Percentiles rank a stretch among this genome's conserved stretches.
phyloP scores from a whole-genome alignment of 2,329 filamentous ascomycete species.

The Hansfordia pulvinata region DNA sequence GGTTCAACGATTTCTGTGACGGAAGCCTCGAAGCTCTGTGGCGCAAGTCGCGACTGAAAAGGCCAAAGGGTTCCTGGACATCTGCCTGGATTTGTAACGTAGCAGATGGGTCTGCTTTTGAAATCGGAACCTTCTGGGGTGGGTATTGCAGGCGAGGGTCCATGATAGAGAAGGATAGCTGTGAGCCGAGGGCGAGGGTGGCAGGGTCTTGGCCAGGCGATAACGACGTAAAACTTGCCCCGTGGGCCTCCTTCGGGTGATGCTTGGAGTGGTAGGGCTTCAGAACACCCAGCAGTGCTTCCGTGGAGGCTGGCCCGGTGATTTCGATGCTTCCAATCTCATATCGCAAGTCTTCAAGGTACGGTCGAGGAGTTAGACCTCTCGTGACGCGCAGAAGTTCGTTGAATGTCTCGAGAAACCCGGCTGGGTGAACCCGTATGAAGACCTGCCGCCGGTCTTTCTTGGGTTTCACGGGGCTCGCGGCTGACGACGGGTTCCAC shows the following conservation, averaged over 20 bases:
- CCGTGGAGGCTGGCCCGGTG: slow-evolving; percentile 59
- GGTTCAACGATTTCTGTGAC: slow-evolving; percentile 70
- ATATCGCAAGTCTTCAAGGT: slow-evolving; percentile 55
- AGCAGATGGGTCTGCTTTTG: slow-evolving; percentile 4
- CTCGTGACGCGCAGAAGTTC: slow-evolving; percentile 44
- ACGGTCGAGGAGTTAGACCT: slow-evolving; percentile 45
- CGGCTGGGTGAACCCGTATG: slow-evolving; percentile 70
- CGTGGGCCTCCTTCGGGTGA: slow-evolving; percentile 24
- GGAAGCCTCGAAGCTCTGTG: slow-evolving; percentile 52
- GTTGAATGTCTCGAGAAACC: slow-evolving; percentile 57
- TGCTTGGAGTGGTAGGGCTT: slow-evolving; percentile 29
- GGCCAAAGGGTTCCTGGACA: slow-evolving; percentile 41
- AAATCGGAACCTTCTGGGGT: slow-evolving; percentile 15
- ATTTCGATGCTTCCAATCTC: slow-evolving; percentile 49
- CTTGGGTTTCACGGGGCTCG: slow-evolving; percentile 5
- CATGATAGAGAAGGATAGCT: slow-evolving; percentile 59
- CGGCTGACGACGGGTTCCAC: slow-evolving; percentile 43
- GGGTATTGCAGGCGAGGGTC: slow-evolving; percentile 77
- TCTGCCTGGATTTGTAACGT: slow-evolving; percentile 47
- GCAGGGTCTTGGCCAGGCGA: slow-evolving; percentile 52
- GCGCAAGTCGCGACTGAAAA: slow-evolving; percentile 59
- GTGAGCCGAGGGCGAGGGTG: slow-evolving; percentile 52
- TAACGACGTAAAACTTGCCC: slow-evolving; percentile 35
- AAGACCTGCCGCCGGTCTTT: slow-evolving; percentile 35
- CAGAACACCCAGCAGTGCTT: slow-evolving; percentile 59